Conservation (phyloP, 306 rosid genomes). For the Acacia crassicarpa region DNA sequence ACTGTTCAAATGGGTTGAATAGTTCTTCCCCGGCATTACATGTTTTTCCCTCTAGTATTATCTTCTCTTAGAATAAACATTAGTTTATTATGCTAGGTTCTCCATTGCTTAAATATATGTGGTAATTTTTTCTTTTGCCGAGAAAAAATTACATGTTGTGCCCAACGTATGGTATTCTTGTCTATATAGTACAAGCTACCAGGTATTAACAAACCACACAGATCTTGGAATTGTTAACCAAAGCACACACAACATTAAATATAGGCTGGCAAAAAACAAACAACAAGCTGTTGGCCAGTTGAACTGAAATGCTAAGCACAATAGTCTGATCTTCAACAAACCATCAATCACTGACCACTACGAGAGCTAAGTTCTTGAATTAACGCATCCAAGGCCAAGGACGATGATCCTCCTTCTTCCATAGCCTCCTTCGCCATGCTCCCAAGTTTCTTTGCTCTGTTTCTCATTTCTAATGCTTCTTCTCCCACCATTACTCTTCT, state of each 20-base stretch:
- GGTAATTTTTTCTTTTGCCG: too few species aligned
- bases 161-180: too few species aligned
- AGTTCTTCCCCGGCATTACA: too few species aligned
- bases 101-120: too few species aligned
- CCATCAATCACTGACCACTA: neutral
- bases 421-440: conserved; percentile 41
- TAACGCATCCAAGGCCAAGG: conserved; percentile 23
- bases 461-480: conserved; percentile 51
- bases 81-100: too few species aligned
- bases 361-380: conserved; percentile 32
- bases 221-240: neutral
- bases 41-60: too few species aligned
- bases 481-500: conserved; percentile 39
- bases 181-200: neutral
- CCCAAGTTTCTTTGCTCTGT: conserved; percentile 36
- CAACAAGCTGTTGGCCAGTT: too few species aligned
- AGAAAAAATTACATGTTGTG: too few species aligned
- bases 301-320: neutral
- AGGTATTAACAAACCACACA: neutral
- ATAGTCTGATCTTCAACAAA: neutral
- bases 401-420: conserved; percentile 56
- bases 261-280: neutral
- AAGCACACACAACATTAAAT: neutral
- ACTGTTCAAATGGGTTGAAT: too few species aligned
- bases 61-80: too few species aligned